Conservation (phyloP, 192 early-diverging fungal genomes). For the Jimgerdemannia flammicorona region DNA sequence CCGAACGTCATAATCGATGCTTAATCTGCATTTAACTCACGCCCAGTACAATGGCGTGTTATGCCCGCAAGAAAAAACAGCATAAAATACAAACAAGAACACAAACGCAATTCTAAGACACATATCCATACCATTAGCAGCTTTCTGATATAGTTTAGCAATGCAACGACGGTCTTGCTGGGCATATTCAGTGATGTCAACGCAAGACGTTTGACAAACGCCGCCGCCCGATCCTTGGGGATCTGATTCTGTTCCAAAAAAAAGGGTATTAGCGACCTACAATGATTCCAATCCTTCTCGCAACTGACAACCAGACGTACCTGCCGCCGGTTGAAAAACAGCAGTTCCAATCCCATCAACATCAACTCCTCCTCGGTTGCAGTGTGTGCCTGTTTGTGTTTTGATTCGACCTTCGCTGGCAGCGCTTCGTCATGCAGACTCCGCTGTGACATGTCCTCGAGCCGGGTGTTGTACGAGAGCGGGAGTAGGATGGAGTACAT, state of each 20-base stretch:
- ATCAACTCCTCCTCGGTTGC: slow-evolving; percentile 77
- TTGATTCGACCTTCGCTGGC: slow-evolving; percentile 28
- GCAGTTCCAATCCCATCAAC: slow-evolving; percentile 77
- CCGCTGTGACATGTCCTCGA: slow-evolving; percentile 47
- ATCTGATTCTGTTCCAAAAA: slow-evolving; percentile 41
- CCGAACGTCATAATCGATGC: neutral
- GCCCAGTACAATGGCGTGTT: no score
- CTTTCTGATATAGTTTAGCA: slow-evolving; percentile 59
- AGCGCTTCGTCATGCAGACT: slow-evolving; percentile 22
- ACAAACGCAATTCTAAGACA: no score
- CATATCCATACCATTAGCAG: slow-evolving; percentile 51
- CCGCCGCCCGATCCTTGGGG: slow-evolving; percentile 76
- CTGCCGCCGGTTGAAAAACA: slow-evolving; percentile 77
- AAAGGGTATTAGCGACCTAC: neutral
- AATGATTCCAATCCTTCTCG: neutral
- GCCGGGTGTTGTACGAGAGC: slow-evolving; percentile 58
- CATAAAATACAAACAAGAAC: no score
- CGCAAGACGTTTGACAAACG: slow-evolving; percentile 84
- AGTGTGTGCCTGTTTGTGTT: slow-evolving; percentile 25
- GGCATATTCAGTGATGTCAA: slow-evolving; percentile 73
- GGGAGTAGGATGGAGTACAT: slow-evolving; percentile 79
- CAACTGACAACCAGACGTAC: no score
- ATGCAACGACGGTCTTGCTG: slow-evolving; percentile 63
- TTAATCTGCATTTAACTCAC: no score
- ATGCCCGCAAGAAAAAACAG: no score